Evolutionary conservation across 2,329 filamentous ascomycete genomes (phyloP), one percentile per base, ranked within the genome.

Genomic region (Venturia nashicola): DNA sequence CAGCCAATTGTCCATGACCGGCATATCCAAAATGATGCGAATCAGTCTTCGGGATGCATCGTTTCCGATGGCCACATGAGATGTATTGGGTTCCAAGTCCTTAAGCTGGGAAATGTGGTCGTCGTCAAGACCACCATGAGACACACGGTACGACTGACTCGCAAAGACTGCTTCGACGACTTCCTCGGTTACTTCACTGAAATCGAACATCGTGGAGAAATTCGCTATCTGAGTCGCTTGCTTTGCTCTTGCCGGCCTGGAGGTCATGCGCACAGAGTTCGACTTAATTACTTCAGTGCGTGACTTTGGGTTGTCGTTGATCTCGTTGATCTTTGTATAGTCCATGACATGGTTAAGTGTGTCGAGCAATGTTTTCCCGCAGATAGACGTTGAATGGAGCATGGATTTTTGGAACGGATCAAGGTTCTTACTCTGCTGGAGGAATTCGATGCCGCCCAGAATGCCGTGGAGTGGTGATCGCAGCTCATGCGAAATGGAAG

Each of bases 401-500:
- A 76, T 59, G 12, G 54, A 46, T 14, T 46, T 46, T 39, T 62
- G 61, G 16, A 62, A 62, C 3, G 40, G 36, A 44, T 54, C 46
- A 1, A 62, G 16, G 20, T 42, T 42, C 20, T 46, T 34, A 11
- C 34, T 54, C 27, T 62, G 42, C n/a, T 66, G 39, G 59, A 60
- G 16, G 57, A 65, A 64, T 65, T 61, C 69, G 9, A 67, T 64
- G 43, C 67, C 65, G 2, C 66, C 70, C 6, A 70, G 62, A 4
- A 71, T 68, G 12, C 70, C 70, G 61, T 71, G 70, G 0, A 71
- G 66, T 16, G 70, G 70, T 5, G 66, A 68, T 11, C 70, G 61
- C 18, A 71, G 65, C 64, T 78, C 76, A 62, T 78, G 76, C 1
- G 72, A 74, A 36, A 78, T 75, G 6, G 74, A 75, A n/a, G 73